These are phyloP conservation scores for Metschnikowia aberdeeniae DNA, from an alignment of 805 yeast genomes.

Conservation along the genomic window DNA sequence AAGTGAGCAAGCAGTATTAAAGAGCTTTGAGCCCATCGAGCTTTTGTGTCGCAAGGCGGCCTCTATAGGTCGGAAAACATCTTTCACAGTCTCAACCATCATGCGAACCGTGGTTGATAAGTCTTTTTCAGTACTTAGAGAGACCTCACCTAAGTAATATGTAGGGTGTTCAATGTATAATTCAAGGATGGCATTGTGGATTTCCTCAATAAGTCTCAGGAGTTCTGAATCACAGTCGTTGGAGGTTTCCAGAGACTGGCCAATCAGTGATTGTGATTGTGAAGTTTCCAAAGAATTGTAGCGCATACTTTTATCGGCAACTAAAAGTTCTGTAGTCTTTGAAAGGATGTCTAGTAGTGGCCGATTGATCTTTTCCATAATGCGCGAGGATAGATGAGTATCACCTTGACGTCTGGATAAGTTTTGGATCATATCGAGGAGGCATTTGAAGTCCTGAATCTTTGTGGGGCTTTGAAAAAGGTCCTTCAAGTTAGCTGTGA, in stretches of 20 bases:
- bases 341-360: slow-evolving; percentile 18
- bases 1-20: slow-evolving; percentile 33
- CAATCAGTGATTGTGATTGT: neutral
- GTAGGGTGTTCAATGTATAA: slow-evolving; percentile 1
- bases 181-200: slow-evolving; percentile 2
- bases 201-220: neutral
- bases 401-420: slow-evolving; percentile 26
- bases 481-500: neutral
- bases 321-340: slow-evolving; percentile 2
- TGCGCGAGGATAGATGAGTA: slow-evolving; percentile 15
- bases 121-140: neutral
- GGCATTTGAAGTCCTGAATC: slow-evolving; percentile 11
- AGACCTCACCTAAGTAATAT: neutral
- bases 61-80: slow-evolving; percentile 24
- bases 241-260: neutral
- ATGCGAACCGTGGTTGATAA: slow-evolving; percentile 4
- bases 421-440: slow-evolving; percentile 29
- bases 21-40: slow-evolving; percentile 14
- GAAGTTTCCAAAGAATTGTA: neutral
- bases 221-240: neutral
- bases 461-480: slow-evolving; percentile 1
- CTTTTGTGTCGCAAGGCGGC: slow-evolving; percentile 21
- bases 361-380: slow-evolving; percentile 24
- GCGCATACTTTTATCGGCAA: neutral
- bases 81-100: slow-evolving; percentile 20